These are phyloP conservation scores for Saccharum spontaneum DNA, from an alignment of 176 grass and related monocot species.

Conservation along the genomic window DNA sequence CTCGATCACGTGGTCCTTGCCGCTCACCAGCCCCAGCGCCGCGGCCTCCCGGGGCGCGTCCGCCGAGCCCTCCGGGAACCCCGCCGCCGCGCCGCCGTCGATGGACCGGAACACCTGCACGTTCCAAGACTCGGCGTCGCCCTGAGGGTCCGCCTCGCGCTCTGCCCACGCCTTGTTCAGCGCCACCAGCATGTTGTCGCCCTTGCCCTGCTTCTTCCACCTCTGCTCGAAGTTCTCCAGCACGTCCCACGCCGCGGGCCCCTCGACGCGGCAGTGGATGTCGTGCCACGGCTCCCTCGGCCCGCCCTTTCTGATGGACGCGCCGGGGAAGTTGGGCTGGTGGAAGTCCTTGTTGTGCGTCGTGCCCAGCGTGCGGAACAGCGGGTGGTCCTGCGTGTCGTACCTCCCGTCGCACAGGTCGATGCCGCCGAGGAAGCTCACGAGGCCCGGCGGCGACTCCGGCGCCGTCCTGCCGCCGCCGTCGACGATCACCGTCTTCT, in stretches of 20 bases:
- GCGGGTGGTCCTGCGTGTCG: constrained; percentile 65
- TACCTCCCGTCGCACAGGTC: constrained; percentile 77
- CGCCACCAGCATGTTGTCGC: constrained; percentile 17
- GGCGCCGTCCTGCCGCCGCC: neutral
- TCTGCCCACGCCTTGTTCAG: neutral
- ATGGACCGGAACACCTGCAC: constrained; percentile 68
- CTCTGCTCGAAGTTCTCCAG: constrained; percentile 72
- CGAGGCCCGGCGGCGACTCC: constrained; percentile 8
- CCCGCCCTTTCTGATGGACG: constrained; percentile 51
- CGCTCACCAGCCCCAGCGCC: constrained; percentile 33
- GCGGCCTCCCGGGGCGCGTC: constrained; percentile 42
- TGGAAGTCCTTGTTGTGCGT: constrained; percentile 54
- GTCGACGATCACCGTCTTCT: constrained; percentile 79
- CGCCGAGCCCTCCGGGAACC: constrained; percentile 41
- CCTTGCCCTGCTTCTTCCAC: constrained; percentile 53
- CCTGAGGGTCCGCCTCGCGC: neutral
- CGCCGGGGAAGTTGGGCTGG: constrained; percentile 61
- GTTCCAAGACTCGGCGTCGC: constrained; percentile 44
- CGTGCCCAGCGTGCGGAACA: constrained; percentile 52
- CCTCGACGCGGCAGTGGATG: constrained; percentile 70
- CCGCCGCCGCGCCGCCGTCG: constrained; percentile 44
- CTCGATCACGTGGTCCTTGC: constrained; percentile 57
- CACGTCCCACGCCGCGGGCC: constrained; percentile 60
- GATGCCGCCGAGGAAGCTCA: constrained; percentile 71
- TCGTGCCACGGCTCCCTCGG: constrained; percentile 80